A percentile compares a stretch with the other conserved stretches of the same genome.
Conservation (phyloP, 441 rosid genomes). For the Brassica hybrid region DNA sequence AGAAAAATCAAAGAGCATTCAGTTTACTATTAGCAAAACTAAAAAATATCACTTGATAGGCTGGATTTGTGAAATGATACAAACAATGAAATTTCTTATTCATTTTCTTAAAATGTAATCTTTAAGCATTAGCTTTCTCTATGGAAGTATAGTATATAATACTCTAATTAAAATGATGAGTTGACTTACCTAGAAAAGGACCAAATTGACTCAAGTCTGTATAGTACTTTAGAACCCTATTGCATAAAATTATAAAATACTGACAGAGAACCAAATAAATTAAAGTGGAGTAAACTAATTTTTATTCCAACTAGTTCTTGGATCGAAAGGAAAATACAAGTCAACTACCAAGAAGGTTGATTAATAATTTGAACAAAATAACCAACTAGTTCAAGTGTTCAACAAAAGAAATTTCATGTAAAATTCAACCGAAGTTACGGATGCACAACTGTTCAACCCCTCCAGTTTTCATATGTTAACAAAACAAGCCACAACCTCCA, state of each 20-base stretch:
- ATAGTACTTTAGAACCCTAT: constrained; percentile 31
- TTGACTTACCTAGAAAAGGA: constrained; percentile 30
- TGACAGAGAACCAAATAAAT: background rate
- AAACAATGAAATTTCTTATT: background rate
- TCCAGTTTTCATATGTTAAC: constrained; percentile 16
- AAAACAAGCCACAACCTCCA: constrained; percentile 7
- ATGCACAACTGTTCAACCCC: constrained; percentile 15
- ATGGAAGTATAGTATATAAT: background rate
- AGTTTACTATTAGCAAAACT: background rate
- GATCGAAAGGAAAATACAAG: constrained; percentile 30
- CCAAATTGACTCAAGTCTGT: constrained; percentile 27
- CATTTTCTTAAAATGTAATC: background rate
- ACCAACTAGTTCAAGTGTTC: constrained; percentile 32
- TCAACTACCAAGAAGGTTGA: constrained; percentile 22
- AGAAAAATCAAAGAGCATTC: background rate
- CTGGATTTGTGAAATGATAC: constrained; percentile 14
- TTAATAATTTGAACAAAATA: constrained; percentile 6
- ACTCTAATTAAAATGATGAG: background rate
- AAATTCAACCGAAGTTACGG: background rate
- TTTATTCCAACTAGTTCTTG: constrained; percentile 34
- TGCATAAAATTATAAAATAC: constrained; percentile 7
- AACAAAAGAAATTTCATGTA: constrained; percentile 10
- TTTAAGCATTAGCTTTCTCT: background rate
- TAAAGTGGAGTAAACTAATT: background rate
- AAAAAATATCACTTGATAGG: background rate